These are phyloP conservation scores for Boletus tylopilopsis DNA, from an alignment of 768 basidiomycete genomes.

Conservation along the genomic window DNA sequence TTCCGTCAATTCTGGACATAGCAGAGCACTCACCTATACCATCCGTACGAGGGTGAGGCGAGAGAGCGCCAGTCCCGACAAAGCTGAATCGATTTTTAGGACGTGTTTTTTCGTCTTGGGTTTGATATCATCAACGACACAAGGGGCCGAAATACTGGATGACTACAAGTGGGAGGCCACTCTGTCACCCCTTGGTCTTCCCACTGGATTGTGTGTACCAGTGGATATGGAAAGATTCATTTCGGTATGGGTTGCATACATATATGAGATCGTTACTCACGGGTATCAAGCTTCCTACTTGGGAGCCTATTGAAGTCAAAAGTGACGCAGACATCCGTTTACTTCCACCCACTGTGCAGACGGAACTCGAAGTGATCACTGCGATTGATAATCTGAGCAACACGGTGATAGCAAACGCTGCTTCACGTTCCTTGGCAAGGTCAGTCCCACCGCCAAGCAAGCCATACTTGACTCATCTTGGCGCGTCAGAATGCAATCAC, in stretches of 20 bases:
- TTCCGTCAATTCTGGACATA: constrained; percentile 86
- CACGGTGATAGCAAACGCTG: constrained; percentile 92
- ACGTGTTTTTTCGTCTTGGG: constrained; percentile 97
- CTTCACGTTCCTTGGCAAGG: constrained; percentile 87
- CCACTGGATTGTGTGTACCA: constrained; percentile 91
- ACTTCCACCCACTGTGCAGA: constrained; percentile 59
- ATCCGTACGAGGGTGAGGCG: constrained; percentile 86
- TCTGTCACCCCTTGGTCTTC: constrained; percentile 75
- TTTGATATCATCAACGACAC: constrained; percentile 83
- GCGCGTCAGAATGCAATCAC: constrained; percentile 65
- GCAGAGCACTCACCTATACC: constrained; percentile 86
- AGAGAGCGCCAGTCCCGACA: neutral
- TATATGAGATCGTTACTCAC: constrained; percentile 4
- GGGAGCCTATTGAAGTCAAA: constrained; percentile 42
- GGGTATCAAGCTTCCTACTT: constrained; percentile 61
- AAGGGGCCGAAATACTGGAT: constrained; percentile 90
- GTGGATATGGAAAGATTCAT: constrained; percentile 78
- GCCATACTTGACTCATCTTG: neutral
- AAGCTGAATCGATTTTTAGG: constrained; percentile 39
- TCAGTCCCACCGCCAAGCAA: constrained; percentile 32
- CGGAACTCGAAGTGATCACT: constrained; percentile 80
- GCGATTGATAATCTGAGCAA: constrained; percentile 94
- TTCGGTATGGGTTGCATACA: constrained; percentile 48
- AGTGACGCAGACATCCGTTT: constrained; percentile 44
- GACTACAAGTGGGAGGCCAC: constrained; percentile 95